Percentiles rank a stretch among this genome's conserved stretches.
Evolutionary conservation across 1,284 basidiomycete genomes (phyloP).

Genomic region (Cryptococcus wingfieldii): DNA sequence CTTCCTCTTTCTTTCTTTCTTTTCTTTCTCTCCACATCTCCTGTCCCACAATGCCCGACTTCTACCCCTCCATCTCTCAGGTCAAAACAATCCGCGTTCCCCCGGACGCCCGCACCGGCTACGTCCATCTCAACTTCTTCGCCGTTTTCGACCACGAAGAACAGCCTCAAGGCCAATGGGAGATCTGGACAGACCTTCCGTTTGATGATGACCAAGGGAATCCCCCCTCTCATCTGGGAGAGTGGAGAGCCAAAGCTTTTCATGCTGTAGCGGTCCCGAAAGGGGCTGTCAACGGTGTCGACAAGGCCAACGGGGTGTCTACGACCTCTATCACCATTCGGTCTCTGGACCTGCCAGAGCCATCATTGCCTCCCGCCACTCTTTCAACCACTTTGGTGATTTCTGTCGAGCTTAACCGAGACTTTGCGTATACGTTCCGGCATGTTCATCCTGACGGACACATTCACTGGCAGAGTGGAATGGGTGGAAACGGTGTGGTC

Average conservation of each 20-base stretch:
- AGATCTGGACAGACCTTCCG: conserved; percentile 33
- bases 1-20: background rate
- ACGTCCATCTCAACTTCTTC: conserved; percentile 22
- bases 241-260: conserved; percentile 15
- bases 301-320: too few species aligned
- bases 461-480: conserved; percentile 26
- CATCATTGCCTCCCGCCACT: background rate
- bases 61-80: conserved; percentile 23
- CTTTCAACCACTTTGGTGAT: background rate
- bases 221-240: conserved; percentile 3
- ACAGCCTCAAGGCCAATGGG: conserved; percentile 20
- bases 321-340: too few species aligned
- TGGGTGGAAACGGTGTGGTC: conserved; percentile 26
- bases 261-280: too few species aligned
- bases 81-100: conserved; percentile 11
- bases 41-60: conserved; percentile 19
- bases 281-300: too few species aligned
- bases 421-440: conserved; percentile 27
- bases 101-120: background rate
- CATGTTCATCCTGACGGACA: conserved; percentile 15
- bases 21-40: background rate
- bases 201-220: conserved; percentile 12
- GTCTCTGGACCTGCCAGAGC: background rate
- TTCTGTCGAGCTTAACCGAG: background rate
- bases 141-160: conserved; percentile 14